These are phyloP conservation scores for Endotrypanum monterogeii DNA, from an alignment of 208 protist genomes.

Conservation along the genomic window DNA sequence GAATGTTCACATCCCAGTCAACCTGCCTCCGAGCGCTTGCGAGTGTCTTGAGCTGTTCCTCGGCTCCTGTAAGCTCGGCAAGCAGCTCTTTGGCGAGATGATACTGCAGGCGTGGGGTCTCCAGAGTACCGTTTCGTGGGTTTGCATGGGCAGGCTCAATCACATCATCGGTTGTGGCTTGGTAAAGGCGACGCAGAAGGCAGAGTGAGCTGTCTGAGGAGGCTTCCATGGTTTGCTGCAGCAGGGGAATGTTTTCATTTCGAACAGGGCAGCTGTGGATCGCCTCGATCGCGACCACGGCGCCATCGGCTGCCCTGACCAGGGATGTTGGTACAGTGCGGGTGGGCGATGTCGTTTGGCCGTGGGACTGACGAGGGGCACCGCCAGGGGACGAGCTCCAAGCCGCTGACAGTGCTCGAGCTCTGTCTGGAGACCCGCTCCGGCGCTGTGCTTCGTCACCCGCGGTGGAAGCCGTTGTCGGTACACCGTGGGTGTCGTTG, in stretches of 20 bases:
- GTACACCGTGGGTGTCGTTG: conserved; percentile 16
- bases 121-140: conserved; percentile 16
- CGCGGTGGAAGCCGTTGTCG: background rate
- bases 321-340: background rate
- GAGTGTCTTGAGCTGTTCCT: conserved; percentile 43
- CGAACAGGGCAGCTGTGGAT: conserved; percentile 8
- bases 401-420: background rate
- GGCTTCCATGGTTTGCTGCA: conserved; percentile 16
- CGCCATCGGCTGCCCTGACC: background rate
- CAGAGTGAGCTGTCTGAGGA: conserved; percentile 20
- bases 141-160: conserved; percentile 28
- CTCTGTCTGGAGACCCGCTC: conserved; percentile 4
- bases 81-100: conserved; percentile 42
- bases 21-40: conserved; percentile 41
- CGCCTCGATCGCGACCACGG: conserved; percentile 12
- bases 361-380: background rate
- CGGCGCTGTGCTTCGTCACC: background rate
- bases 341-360: background rate
- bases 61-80: conserved; percentile 40
- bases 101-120: conserved; percentile 30
- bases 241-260: conserved; percentile 1
- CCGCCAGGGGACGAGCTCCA: background rate
- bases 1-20: conserved; percentile 64
- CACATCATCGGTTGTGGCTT: conserved; percentile 47
- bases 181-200: conserved; percentile 44